Conservation (phyloP, 371 early-diverging fungal species). For the Mortierella sp. region DNA sequence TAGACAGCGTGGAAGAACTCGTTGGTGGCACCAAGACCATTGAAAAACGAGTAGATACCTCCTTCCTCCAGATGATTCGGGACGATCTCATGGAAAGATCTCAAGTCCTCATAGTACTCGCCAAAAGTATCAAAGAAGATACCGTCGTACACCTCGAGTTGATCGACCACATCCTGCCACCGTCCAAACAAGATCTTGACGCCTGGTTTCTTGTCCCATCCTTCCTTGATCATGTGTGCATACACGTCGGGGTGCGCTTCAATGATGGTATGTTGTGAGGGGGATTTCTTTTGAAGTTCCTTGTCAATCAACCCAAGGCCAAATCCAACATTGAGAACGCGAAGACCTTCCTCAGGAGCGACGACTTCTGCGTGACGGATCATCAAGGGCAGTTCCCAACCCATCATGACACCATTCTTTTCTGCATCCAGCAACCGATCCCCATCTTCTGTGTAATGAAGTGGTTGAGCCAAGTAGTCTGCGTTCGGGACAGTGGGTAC, state of each 20-base stretch:
- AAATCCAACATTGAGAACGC: constrained; percentile 86
- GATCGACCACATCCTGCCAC: constrained; percentile 91
- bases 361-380: constrained; percentile 85
- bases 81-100: constrained; percentile 85
- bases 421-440: constrained; percentile 85
- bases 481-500: constrained; percentile 74
- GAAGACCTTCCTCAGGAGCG: constrained; percentile 71
- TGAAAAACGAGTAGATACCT: constrained; percentile 94
- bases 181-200: constrained; percentile 90
- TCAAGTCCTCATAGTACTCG: constrained; percentile 92
- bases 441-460: constrained; percentile 78
- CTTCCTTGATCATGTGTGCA: constrained; percentile 82
- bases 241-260: constrained; percentile 98
- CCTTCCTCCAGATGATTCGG: constrained; percentile 80
- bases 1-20: constrained; percentile 96
- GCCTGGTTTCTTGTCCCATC: constrained; percentile 87
- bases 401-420: constrained; percentile 97
- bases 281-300: constrained; percentile 77
- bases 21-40: constrained; percentile 93
- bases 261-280: constrained; percentile 88
- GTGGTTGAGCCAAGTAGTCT: constrained; percentile 74
- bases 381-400: constrained; percentile 97
- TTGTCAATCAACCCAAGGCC: constrained; percentile 93
- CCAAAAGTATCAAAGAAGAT: constrained; percentile 96
- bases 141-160: constrained; percentile 82